Evolutionary conservation across 1,284 basidiomycete species (phyloP), one percentile per base, ranked within the genome.

Genomic region (Gymnopus androsaceus): DNA sequence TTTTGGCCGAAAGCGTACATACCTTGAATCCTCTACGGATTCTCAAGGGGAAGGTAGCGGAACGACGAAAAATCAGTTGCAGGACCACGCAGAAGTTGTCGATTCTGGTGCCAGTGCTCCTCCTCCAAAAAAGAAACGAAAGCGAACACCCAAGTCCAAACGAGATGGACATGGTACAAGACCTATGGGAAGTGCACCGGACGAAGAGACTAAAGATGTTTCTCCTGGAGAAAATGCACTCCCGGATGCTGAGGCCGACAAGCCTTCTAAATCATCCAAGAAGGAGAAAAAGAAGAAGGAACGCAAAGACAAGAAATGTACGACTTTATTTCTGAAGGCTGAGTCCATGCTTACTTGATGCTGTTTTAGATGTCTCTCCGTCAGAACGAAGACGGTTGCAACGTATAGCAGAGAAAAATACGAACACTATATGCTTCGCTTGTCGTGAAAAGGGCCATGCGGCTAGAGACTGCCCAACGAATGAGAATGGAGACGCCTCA

Each of bases 371-470:
- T 38, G 21, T 40, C 6, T 34, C 68, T 54, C 71, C 70, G 41
- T 83, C 83, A 3, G 92, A 91, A 67, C 66, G 75, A 23, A 78
- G 93, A 44, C 79, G 93, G 14, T 66, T 85, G 51, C 80, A 85
- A 62, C 84, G 94, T 28, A 83, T 84, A 49, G 69, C 83, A 5
- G 83, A 88, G 52, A 82, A 85, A 44, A 67, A 78, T 8, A 71
- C 77, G 19, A 72, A 75, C 3, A 92, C 86, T 3, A 87, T 83
- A 7, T 97, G 95, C 68, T 96, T 94, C 69, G 92, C 90, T 1
- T 98, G 95, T 73, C 83, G 95, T 53, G 80, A 87, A 64, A 84
- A 81, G 59, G 95, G 95, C 0, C 95, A 97, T 67, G 77, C 89
- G 0, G 94, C 94, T 2, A 86, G 80, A 66, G 84, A 94, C 57